phyloP scores from a whole-genome alignment of 768 basidiomycete genomes.

The Lactifluus subvellereus region DNA sequence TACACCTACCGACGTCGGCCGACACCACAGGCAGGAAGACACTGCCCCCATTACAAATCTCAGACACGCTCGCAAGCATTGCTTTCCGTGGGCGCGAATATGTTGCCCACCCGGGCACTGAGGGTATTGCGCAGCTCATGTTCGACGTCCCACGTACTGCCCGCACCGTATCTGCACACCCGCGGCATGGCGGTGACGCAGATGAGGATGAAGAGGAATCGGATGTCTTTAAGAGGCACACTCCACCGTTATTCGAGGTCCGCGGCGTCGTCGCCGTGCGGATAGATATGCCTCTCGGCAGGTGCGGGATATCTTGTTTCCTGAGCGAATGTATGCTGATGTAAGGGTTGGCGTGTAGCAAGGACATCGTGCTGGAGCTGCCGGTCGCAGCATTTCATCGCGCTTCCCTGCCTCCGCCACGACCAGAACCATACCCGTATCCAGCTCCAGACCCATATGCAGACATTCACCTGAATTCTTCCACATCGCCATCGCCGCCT shows the following conservation, averaged over 20 bases:
- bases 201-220: slow-evolving; percentile 32
- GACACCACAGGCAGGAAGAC: slow-evolving; percentile 31
- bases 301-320: slow-evolving; percentile 36
- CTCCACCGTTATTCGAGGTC: slow-evolving; percentile 56
- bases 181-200: slow-evolving; percentile 47
- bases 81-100: slow-evolving; percentile 74
- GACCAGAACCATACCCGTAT: slow-evolving; percentile 21
- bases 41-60: slow-evolving; percentile 52
- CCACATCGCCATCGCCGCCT: slow-evolving; percentile 24
- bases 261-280: slow-evolving; percentile 55
- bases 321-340: not conserved
- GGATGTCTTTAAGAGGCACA: not conserved
- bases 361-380: slow-evolving; percentile 60
- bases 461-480: slow-evolving; percentile 7
- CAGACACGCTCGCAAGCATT: slow-evolving; percentile 62
- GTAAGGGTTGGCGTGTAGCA: slow-evolving; percentile 38
- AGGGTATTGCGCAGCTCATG: slow-evolving; percentile 74
- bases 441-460: slow-evolving; percentile 5
- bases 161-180: slow-evolving; percentile 58
- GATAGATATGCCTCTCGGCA: slow-evolving; percentile 68
- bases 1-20: slow-evolving; percentile 43
- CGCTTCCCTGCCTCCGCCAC: slow-evolving; percentile 44
- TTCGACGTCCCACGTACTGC: slow-evolving; percentile 71
- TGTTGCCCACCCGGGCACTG: slow-evolving; percentile 62
- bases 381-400: slow-evolving; percentile 64